phyloP scores from a whole-genome alignment of 2,329 filamentous ascomycete genomes.

The Pseudophaeomoniella oleicola region DNA sequence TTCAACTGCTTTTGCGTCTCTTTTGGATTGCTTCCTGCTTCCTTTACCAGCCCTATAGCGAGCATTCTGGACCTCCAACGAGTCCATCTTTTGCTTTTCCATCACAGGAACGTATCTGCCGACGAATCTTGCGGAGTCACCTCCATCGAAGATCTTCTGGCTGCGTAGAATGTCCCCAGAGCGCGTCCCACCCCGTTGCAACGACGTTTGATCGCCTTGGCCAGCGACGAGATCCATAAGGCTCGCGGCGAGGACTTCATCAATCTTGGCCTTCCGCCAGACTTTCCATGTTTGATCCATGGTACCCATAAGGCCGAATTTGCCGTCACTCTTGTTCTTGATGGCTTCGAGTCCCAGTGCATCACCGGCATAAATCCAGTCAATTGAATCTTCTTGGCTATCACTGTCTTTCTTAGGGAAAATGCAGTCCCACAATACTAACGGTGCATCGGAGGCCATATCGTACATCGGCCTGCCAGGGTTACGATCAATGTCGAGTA shows the following conservation, averaged over 20 bases:
- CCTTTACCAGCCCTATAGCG: constrained; percentile 40
- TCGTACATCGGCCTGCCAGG: constrained; percentile 73
- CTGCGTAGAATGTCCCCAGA: constrained; percentile 19
- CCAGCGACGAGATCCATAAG: constrained; percentile 50
- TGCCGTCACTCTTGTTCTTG: constrained; percentile 36
- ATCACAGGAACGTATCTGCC: constrained; percentile 45
- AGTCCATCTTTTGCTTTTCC: constrained; percentile 40
- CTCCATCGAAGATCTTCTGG: constrained; percentile 44
- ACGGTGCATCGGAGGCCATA: constrained; percentile 77
- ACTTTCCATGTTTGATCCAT: constrained; percentile 65
- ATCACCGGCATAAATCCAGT: constrained; percentile 71
- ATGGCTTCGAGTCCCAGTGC: constrained; percentile 26
- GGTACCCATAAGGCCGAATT: constrained; percentile 51
- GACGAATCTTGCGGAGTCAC: constrained; percentile 35
- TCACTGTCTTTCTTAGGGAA: constrained; percentile 48
- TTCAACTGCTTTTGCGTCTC: constrained; percentile 6
- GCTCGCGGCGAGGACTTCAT: constrained; percentile 67
- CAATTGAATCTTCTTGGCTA: constrained; percentile 43
- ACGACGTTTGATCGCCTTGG: constrained; percentile 20
- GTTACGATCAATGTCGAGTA: constrained; percentile 58
- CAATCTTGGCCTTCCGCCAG: constrained; percentile 77
- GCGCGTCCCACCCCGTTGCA: constrained; percentile 12
- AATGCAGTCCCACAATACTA: constrained; percentile 92
- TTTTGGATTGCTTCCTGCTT: constrained; percentile 18
- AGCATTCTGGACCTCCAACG: constrained; percentile 47